Evolutionary conservation across 208 protist genomes (phyloP), one percentile per base, ranked within the genome.

Genomic region (Blastocrithidia nonstop): DNA sequence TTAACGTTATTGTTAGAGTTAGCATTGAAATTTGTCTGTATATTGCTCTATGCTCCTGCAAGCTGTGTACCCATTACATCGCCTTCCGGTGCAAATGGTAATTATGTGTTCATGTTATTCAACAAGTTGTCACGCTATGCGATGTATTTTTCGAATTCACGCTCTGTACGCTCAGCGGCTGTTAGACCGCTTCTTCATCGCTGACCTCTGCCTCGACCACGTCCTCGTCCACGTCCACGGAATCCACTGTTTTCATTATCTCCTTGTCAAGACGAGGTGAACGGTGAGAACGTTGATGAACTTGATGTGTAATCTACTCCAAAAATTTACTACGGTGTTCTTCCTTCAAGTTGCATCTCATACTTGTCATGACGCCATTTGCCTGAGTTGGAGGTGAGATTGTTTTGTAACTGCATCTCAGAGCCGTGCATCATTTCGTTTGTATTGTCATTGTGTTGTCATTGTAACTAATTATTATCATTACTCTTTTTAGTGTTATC

Each of bases 351-450:
- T 3, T 80, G 42, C 27, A 76, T 32, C 24, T 83, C 50, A 45
- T 86, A 90, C 31, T 71, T 73, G 57, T 90, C 81, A 37, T 90
- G 81, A 28, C 54, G 54, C 81, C 81, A 90, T 45, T 60, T 70
- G 15, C n/a, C n/a, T n/a, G n/a, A n/a, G n/a, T n/a, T n/a, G n/a
- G n/a, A n/a, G n/a, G n/a, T n/a, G n/a, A n/a, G n/a, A n/a, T n/a
- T n/a, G n/a, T n/a, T n/a, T n/a, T n/a, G n/a, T n/a, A n/a, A n/a
- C n/a, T n/a, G n/a, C n/a, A n/a, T n/a, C n/a, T n/a, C n/a, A n/a
- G n/a, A n/a, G n/a, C n/a, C n/a, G n/a, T n/a, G n/a, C n/a, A n/a
- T n/a, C n/a, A n/a, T n/a, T n/a, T n/a, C n/a, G n/a, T n/a, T n/a
- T n/a, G n/a, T n/a, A n/a, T n/a, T n/a, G n/a, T n/a, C n/a, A n/a